Evolutionary conservation across 2,329 filamentous ascomycete genomes (phyloP).

Genomic region (Onygenales sp.): DNA sequence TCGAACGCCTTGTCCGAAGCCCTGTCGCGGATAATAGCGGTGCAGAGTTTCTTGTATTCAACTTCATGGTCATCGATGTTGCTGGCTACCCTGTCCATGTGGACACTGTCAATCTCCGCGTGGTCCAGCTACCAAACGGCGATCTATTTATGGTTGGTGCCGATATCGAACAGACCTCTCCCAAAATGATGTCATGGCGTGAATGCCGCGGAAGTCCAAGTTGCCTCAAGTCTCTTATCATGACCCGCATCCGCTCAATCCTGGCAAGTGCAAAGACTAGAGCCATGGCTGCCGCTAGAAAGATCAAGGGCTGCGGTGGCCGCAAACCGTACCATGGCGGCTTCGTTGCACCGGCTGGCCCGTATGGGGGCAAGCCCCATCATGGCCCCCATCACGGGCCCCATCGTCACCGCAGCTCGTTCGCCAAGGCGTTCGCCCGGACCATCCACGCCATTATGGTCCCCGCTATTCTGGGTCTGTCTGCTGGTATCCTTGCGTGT

Average conservation of each 20-base stretch:
- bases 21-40: slow-evolving; percentile 19
- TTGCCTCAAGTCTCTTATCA: slow-evolving; percentile 29
- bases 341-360: neutral
- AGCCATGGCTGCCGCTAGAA: slow-evolving; percentile 21
- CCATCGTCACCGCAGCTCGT: slow-evolving; percentile 22
- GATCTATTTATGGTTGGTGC: slow-evolving; percentile 29
- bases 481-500: slow-evolving; percentile 36
- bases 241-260: slow-evolving; percentile 30
- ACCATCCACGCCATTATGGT: slow-evolving; percentile 36
- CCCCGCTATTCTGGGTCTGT: slow-evolving; percentile 36
- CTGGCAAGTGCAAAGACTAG: slow-evolving; percentile 29
- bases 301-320: slow-evolving; percentile 26
- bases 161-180: slow-evolving; percentile 27
- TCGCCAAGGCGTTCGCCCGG: slow-evolving; percentile 30
- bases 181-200: slow-evolving; percentile 26
- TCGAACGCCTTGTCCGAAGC: slow-evolving; percentile 28
- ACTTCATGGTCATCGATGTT: slow-evolving; percentile 38
- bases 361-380: slow-evolving; percentile 1
- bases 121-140: slow-evolving; percentile 27
- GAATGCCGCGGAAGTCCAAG: slow-evolving; percentile 32
- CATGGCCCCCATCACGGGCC: slow-evolving; percentile 12
- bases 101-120: slow-evolving; percentile 32
- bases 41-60: slow-evolving; percentile 27
- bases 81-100: slow-evolving; percentile 33
- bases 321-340: slow-evolving; percentile 8